Conservation (phyloP, 805 yeast species). For the Wickerhamiella nectarea region DNA sequence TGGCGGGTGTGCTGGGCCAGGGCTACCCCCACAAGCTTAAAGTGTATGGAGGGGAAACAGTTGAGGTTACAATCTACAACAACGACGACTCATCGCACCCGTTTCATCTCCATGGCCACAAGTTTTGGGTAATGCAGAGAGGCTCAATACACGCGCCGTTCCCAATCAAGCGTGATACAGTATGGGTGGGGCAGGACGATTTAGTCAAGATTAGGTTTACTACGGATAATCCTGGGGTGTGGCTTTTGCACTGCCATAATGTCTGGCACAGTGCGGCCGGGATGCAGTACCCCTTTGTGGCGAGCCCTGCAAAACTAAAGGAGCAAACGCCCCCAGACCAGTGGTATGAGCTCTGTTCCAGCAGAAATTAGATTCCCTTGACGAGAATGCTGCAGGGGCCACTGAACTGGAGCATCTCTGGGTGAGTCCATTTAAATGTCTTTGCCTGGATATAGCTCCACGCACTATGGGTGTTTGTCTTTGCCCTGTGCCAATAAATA, state of each 20-base stretch:
- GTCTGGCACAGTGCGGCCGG: conserved; percentile 10
- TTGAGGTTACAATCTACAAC: conserved; percentile 69
- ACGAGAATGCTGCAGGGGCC: conserved; percentile 5
- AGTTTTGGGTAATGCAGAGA: conserved; percentile 58
- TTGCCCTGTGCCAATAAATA: conserved; percentile 6
- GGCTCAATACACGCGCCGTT: conserved; percentile 10
- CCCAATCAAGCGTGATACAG: conserved; percentile 61
- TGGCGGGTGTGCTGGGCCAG: not conserved
- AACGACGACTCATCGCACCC: conserved; percentile 83
- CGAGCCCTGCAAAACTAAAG: not conserved
- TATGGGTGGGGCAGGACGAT: conserved; percentile 52
- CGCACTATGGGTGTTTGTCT: not conserved
- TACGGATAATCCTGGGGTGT: conserved; percentile 84
- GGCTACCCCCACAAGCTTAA: too few relatives aligned
- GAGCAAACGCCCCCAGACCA: not conserved
- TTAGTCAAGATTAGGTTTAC: conserved; percentile 52
- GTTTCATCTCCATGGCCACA: conserved; percentile 86
- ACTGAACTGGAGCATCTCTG: conserved; percentile 1
- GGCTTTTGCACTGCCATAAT: conserved; percentile 82
- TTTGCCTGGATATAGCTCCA: not conserved
- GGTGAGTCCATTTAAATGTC: conserved; percentile 1
- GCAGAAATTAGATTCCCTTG: not conserved
- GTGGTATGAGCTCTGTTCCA: conserved; percentile 1
- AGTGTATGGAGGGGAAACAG: conserved; percentile 11
- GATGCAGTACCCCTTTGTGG: conserved; percentile 5